Percentiles rank a stretch among this genome's conserved stretches.
Evolutionary conservation across 345 rosid genomes (phyloP).

Genomic region (Punica granatum): DNA sequence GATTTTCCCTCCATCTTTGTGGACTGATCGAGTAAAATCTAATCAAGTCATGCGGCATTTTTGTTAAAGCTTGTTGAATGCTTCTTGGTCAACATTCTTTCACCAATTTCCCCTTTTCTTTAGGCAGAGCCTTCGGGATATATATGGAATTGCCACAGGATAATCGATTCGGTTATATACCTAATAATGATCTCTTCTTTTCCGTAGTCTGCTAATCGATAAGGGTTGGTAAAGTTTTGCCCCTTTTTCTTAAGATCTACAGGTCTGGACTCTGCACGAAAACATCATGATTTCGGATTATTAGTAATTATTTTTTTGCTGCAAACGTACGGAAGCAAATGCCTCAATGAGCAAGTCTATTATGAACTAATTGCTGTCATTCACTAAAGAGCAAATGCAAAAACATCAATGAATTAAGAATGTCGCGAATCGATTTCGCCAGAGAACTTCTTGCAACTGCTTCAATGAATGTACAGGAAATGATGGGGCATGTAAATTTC

Average conservation of each 20-base stretch:
- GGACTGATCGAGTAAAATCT: background rate
- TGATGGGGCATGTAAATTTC: background rate
- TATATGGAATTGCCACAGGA: background rate
- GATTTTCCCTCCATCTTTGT: background rate
- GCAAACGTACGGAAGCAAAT: background rate
- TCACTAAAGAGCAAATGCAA: background rate
- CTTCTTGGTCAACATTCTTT: background rate
- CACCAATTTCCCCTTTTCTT: background rate
- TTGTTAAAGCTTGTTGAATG: background rate
- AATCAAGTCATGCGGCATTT: background rate
- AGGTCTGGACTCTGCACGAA: background rate
- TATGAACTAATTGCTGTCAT: background rate
- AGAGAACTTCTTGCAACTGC: slow-evolving; percentile 7
- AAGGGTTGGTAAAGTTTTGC: background rate
- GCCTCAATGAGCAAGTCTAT: too few relatives aligned
- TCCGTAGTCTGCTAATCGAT: background rate
- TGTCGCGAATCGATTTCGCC: slow-evolving; percentile 6
- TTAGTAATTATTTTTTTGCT: background rate
- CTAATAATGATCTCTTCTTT: too few relatives aligned
- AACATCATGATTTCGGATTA: background rate
- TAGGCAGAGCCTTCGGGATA: background rate
- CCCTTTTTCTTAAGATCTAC: background rate
- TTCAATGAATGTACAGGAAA: slow-evolving; percentile 12
- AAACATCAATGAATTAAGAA: slow-evolving; percentile 7
- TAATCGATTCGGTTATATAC: background rate